phyloP scores from a whole-genome alignment of 2,329 filamentous ascomycete genomes.

The Exophiala mesophila region DNA sequence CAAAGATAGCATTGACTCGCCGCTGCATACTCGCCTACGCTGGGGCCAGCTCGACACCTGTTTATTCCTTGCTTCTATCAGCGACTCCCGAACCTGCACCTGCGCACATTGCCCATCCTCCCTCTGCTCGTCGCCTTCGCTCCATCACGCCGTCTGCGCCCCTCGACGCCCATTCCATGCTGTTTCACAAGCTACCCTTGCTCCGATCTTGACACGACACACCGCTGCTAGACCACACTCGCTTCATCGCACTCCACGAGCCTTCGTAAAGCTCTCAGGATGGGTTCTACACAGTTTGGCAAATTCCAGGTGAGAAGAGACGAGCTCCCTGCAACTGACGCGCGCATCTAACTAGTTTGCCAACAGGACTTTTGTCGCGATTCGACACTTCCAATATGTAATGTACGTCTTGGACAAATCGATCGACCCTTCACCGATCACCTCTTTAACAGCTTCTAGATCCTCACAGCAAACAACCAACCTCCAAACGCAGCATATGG shows the following conservation, averaged over 20 bases:
- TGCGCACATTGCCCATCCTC: not conserved
- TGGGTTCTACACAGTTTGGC: conserved; percentile 54
- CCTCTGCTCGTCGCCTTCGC: not conserved
- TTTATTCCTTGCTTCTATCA: no score
- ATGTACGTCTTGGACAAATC: conserved; percentile 55
- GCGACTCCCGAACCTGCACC: no score
- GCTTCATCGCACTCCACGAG: conserved; percentile 1
- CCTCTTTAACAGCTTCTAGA: conserved; percentile 40
- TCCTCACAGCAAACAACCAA: conserved; percentile 59
- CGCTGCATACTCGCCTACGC: not conserved
- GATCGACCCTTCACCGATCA: conserved; percentile 7
- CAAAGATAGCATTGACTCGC: conserved; percentile 15
- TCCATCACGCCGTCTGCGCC: not conserved
- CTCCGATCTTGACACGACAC: not conserved
- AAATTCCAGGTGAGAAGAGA: conserved; percentile 50
- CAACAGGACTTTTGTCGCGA: conserved; percentile 73
- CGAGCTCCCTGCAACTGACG: not conserved
- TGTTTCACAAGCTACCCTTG: conserved; percentile 4
- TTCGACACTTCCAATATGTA: conserved; percentile 77
- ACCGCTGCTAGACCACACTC: not conserved
- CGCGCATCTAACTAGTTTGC: not conserved
- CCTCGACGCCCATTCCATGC: conserved; percentile 10
- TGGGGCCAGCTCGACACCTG: not conserved
- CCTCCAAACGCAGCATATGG: conserved; percentile 50
- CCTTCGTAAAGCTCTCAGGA: conserved; percentile 28